A percentile compares a stretch with the other conserved stretches of the same genome.
Evolutionary conservation across 768 basidiomycete species (phyloP).

Genomic region (Naganishia onofrii): DNA sequence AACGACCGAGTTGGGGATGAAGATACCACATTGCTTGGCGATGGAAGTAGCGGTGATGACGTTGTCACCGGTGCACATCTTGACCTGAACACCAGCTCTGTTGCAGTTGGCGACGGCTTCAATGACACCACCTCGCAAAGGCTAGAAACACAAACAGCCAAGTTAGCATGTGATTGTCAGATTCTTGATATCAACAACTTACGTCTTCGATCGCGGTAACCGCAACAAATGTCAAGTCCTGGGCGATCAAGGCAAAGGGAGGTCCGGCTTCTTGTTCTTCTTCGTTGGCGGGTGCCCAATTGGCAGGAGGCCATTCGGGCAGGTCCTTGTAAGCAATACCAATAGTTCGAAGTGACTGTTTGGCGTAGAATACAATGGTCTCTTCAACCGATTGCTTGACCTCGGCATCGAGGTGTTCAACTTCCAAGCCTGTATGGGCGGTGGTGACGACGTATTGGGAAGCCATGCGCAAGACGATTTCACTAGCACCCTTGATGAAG

Average conservation of each 20-base stretch:
- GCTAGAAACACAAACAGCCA: constrained; percentile 45
- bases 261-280: constrained; percentile 42
- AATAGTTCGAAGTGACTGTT: constrained; percentile 90
- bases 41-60: constrained; percentile 74
- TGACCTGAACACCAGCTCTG: constrained; percentile 84
- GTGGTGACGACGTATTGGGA: constrained; percentile 65
- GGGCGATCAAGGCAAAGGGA: constrained; percentile 56
- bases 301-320: constrained; percentile 73
- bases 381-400: constrained; percentile 75
- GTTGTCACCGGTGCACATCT: constrained; percentile 99
- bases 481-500: constrained; percentile 89
- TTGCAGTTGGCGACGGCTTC: constrained; percentile 84
- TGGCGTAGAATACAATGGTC: constrained; percentile 97
- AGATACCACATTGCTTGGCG: constrained; percentile 93
- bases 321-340: constrained; percentile 91
- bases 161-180: background rate
- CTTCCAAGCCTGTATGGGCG: constrained; percentile 57
- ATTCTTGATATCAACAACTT: background rate
- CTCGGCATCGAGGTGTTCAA: constrained; percentile 63
- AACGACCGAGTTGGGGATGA: constrained; percentile 85
- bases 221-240: constrained; percentile 76
- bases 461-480: constrained; percentile 81
- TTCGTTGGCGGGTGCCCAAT: constrained; percentile 51
- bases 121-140: constrained; percentile 81
- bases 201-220: constrained; percentile 90